phyloP scores from a whole-genome alignment of 1,284 basidiomycete genomes.

The Rhodotorula sp. region DNA sequence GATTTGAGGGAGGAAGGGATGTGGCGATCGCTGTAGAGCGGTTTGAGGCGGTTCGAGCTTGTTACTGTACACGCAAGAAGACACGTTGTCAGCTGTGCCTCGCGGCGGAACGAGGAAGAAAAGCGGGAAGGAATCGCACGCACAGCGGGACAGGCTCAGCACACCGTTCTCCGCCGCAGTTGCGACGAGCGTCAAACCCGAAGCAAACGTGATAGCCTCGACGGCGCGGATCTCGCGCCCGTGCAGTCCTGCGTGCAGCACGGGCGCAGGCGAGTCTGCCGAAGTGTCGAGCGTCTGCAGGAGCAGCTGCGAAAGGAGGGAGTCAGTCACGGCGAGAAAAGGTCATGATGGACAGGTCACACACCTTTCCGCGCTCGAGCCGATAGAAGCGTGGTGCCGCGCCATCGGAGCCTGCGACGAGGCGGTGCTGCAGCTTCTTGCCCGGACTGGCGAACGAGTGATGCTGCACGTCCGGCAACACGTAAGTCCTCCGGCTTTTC shows the following conservation, averaged over 20 bases:
- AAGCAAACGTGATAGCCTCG: not conserved
- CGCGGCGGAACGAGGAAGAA: too few species aligned
- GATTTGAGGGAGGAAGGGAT: constrained; percentile 24
- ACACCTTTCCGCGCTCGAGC: not conserved
- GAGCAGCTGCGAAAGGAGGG: not conserved
- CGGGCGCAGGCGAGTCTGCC: not conserved
- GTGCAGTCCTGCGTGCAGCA: constrained; percentile 9
- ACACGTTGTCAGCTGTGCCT: not conserved
- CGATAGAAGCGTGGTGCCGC: too few species aligned
- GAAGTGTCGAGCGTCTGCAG: not conserved
- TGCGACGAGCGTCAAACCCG: constrained; percentile 4
- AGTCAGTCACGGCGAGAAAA: not conserved
- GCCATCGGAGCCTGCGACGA: not conserved
- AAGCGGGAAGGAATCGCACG: not conserved
- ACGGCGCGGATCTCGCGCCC: constrained; percentile 27
- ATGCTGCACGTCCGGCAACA: not conserved
- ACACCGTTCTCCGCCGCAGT: constrained; percentile 29
- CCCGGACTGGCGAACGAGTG: constrained; percentile 11
- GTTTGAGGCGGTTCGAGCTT: not conserved
- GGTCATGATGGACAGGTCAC: not conserved
- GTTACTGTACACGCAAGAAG: not conserved
- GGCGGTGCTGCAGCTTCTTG: constrained; percentile 12
- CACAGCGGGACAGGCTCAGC: constrained; percentile 13
- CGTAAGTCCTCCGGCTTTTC: not conserved
- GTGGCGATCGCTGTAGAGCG: constrained; percentile 10